Conservation (phyloP, 768 basidiomycete species). For the Sarcomyxa edulis region DNA sequence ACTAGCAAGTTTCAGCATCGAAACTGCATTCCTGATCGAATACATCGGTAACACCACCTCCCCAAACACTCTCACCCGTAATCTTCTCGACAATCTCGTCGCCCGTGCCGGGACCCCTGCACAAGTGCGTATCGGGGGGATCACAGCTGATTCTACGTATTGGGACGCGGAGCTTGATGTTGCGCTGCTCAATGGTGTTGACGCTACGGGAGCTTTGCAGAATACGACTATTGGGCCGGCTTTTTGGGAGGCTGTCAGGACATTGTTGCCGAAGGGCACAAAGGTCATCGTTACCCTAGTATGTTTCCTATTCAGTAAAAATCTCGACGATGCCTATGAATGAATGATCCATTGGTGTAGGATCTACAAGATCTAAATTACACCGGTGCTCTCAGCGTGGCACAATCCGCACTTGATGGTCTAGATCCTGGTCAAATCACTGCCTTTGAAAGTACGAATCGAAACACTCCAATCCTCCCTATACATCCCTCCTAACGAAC, state of each 20-base stretch:
- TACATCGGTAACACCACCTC: conserved; percentile 39
- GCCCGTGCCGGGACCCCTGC: conserved; percentile 38
- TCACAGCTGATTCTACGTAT: conserved; percentile 49
- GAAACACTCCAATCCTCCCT: background rate
- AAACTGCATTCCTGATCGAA: conserved; percentile 48
- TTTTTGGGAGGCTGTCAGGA: conserved; percentile 43
- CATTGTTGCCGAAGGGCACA: conserved; percentile 41
- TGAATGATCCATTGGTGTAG: conserved; percentile 18
- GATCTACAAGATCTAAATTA: conserved; percentile 40
- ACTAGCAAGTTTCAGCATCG: conserved; percentile 49
- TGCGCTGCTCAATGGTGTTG: conserved; percentile 39
- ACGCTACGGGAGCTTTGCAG: conserved; percentile 32
- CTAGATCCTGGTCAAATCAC: conserved; percentile 31
- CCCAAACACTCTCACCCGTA: conserved; percentile 38
- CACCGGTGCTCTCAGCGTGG: conserved; percentile 35
- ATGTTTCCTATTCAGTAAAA: too few species aligned
- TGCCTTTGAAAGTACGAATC: conserved; percentile 37
- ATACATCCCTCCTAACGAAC: background rate
- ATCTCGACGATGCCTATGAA: background rate
- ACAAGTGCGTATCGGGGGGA: conserved; percentile 47
- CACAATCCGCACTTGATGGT: conserved; percentile 33
- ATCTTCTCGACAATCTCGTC: conserved; percentile 40
- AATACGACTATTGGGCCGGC: conserved; percentile 48
- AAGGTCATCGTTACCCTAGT: conserved; percentile 43
- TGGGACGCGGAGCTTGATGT: conserved; percentile 36